These are phyloP conservation scores for Huntiella decipiens DNA, from an alignment of 2,329 filamentous ascomycete genomes.

Conservation along the genomic window DNA sequence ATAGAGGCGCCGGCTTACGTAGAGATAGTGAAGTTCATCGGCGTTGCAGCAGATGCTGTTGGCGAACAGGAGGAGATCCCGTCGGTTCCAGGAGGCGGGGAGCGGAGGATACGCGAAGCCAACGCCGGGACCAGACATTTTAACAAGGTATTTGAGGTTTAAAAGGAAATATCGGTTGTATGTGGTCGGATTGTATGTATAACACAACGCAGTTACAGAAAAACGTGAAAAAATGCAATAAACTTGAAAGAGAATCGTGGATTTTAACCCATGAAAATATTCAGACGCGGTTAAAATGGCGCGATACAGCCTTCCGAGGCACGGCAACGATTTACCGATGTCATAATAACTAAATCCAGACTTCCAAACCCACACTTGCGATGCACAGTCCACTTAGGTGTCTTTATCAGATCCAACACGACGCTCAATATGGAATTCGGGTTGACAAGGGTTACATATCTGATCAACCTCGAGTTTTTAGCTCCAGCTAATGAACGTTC, in stretches of 20 bases:
- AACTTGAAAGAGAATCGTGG: not conserved
- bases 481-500: no score
- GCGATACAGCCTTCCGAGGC: no score
- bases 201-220: not conserved
- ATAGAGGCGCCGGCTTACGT: conserved; percentile 33
- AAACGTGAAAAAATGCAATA: not conserved
- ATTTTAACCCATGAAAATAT: no score
- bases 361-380: no score
- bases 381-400: no score
- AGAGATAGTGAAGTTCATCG: conserved; percentile 88
- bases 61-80: conserved; percentile 77
- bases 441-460: no score
- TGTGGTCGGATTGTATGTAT: not conserved
- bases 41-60: conserved; percentile 67
- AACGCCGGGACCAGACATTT: conserved; percentile 30
- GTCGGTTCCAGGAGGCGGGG: conserved; percentile 69
- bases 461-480: no score
- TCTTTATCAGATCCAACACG: no score
- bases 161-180: not conserved
- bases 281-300: no score
- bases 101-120: conserved; percentile 64
- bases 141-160: not conserved
- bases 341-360: no score
- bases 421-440: no score
- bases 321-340: no score